A percentile compares a stretch with the other conserved stretches of the same genome.
Conservation (phyloP, 441 rosid species). For the Populus hybrid region DNA sequence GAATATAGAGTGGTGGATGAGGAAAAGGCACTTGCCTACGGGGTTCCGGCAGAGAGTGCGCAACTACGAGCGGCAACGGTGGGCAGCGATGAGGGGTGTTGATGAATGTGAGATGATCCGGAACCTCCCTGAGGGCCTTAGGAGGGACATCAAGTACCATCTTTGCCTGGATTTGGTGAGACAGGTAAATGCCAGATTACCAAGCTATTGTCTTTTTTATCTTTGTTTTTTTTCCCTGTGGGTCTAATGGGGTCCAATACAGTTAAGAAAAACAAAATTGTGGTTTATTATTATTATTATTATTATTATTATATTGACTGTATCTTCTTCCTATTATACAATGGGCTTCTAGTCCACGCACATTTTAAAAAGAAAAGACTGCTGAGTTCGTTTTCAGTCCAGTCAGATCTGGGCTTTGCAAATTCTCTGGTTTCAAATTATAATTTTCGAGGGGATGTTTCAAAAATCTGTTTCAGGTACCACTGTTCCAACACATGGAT, state of each 20-base stretch:
- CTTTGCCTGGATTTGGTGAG: constrained; percentile 86
- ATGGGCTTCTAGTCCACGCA: background rate
- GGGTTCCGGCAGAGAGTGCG: constrained; percentile 86
- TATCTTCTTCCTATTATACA: no score
- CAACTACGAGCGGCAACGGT: constrained; percentile 81
- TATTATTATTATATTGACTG: background rate
- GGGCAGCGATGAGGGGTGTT: constrained; percentile 98
- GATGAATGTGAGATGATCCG: constrained; percentile 84
- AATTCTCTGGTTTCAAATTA: background rate
- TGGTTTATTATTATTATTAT: background rate
- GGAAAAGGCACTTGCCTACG: constrained; percentile 69
- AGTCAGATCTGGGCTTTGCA: background rate
- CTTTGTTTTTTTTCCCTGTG: no score
- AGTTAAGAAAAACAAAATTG: no score
- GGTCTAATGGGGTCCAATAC: no score
- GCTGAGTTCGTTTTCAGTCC: background rate
- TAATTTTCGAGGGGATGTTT: background rate
- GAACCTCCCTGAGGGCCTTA: constrained; percentile 84
- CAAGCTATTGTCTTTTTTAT: background rate
- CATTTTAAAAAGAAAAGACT: background rate
- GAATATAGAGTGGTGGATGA: constrained; percentile 98
- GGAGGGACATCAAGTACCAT: constrained; percentile 95
- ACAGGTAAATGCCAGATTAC: constrained; percentile 47
- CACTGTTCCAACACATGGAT: constrained; percentile 92
- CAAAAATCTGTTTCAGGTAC: constrained; percentile 55